Evolutionary conservation across 805 yeast species (phyloP).

Genomic region (Pichia paraexigua): DNA sequence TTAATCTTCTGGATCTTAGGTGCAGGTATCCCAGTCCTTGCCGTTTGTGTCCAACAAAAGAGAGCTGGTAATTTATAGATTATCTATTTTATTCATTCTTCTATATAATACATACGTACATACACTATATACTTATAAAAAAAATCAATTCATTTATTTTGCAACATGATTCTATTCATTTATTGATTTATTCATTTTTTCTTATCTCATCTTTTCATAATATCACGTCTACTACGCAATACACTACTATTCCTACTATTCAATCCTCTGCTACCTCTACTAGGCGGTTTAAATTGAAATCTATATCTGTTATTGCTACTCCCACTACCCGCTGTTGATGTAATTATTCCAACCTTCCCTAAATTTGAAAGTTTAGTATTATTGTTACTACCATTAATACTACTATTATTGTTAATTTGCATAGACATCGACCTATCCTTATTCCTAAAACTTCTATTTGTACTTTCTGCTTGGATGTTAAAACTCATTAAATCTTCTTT

Average conservation of each 20-base stretch:
- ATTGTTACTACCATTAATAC: neutral
- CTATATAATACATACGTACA: neutral
- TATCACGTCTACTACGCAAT: neutral
- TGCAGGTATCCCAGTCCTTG: constrained; percentile 69
- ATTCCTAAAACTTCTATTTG: neutral
- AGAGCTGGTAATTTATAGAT: constrained; percentile 54
- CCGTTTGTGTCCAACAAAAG: constrained; percentile 74
- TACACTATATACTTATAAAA: neutral
- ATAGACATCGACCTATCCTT: neutral
- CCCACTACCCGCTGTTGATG: neutral
- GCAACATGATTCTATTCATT: neutral
- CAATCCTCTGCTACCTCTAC: neutral
- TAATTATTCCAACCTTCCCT: neutral
- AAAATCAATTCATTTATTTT: neutral
- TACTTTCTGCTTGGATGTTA: constrained; percentile 6
- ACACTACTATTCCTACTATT: neutral
- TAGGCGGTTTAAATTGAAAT: neutral
- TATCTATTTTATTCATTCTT: neutral
- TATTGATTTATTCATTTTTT: neutral
- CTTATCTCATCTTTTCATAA: neutral
- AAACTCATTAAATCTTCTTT: constrained; percentile 1
- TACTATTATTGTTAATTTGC: neutral
- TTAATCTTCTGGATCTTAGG: constrained; percentile 70
- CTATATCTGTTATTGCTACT: neutral
- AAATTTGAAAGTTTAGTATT: neutral